Percentiles rank a stretch among this genome's conserved stretches.
phyloP scores from a whole-genome alignment of 768 basidiomycete genomes.

The Termitomyces sp. region DNA sequence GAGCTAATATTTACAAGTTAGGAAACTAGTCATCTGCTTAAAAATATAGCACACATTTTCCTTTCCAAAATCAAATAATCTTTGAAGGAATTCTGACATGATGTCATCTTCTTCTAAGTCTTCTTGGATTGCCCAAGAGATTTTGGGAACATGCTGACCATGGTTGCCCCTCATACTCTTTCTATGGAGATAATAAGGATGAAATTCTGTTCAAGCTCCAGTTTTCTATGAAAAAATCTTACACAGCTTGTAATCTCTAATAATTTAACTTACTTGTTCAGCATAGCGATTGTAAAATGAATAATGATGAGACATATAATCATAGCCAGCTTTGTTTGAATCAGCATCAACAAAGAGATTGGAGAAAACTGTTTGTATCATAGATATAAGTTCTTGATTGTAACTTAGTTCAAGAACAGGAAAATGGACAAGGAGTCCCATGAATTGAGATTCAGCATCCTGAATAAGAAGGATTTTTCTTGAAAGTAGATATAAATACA shows the following conservation, averaged over 20 bases:
- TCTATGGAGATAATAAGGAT: background rate
- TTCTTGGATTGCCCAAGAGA: background rate
- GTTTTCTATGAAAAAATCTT: background rate
- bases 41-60: background rate
- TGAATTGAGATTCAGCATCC: background rate
- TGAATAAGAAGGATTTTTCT: background rate
- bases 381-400: background rate
- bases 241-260: background rate
- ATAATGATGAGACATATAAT: background rate
- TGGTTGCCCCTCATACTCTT: background rate
- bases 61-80: background rate
- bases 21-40: background rate
- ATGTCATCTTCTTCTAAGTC: background rate
- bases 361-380: background rate
- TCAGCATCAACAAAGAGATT: background rate
- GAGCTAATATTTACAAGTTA: background rate
- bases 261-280: background rate
- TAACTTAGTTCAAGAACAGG: background rate
- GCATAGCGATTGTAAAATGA: background rate
- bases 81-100: background rate
- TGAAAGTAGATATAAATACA: background rate
- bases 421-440: background rate
- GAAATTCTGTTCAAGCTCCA: background rate
- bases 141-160: background rate
- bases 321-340: background rate